Percentiles rank a stretch among this genome's conserved stretches.
Evolutionary conservation across 192 early-diverging fungal genomes (phyloP).

Genomic region (Radiomyces spectabilis): DNA sequence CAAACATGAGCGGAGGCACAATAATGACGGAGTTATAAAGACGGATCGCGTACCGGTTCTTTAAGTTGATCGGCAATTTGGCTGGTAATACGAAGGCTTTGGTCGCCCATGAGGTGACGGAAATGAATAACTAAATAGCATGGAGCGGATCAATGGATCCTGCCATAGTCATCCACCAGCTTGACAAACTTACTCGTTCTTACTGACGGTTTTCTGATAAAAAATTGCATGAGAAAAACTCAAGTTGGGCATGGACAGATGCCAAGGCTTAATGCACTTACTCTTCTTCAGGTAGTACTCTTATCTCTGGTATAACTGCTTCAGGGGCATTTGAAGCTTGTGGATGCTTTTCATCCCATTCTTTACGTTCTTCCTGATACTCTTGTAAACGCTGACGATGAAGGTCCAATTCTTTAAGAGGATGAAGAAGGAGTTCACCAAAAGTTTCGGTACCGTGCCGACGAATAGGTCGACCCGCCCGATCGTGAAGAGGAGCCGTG

Average conservation of each 20-base stretch:
- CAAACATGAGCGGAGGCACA: neutral
- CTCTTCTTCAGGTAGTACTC: too few relatives aligned
- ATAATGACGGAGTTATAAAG: neutral
- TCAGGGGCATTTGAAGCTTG: neutral
- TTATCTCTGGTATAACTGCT: too few relatives aligned
- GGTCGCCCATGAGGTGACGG: slow-evolving; percentile 20
- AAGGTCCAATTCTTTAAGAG: slow-evolving; percentile 10
- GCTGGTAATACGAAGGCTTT: slow-evolving; percentile 8
- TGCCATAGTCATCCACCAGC: too few relatives aligned
- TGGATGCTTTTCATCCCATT: slow-evolving; percentile 8
- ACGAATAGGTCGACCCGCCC: slow-evolving; percentile 7
- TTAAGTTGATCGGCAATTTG: neutral
- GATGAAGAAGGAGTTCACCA: slow-evolving; percentile 25
- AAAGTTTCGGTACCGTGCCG: slow-evolving; percentile 23
- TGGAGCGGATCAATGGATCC: too few relatives aligned
- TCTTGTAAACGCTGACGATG: slow-evolving; percentile 10
- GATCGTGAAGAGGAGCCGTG: slow-evolving; percentile 10
- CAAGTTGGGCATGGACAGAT: too few relatives aligned
- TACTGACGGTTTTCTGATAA: too few relatives aligned
- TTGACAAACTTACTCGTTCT: too few relatives aligned
- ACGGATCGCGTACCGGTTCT: slow-evolving; percentile 7
- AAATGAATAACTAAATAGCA: slow-evolving; percentile 21
- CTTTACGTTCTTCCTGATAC: slow-evolving; percentile 16
- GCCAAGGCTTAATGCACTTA: too few relatives aligned
- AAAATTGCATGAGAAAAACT: too few relatives aligned